Percentiles rank a stretch among this genome's conserved stretches.
phyloP scores from a whole-genome alignment of 176 grass and related monocot genomes.

The Pontederia paniculata region DNA sequence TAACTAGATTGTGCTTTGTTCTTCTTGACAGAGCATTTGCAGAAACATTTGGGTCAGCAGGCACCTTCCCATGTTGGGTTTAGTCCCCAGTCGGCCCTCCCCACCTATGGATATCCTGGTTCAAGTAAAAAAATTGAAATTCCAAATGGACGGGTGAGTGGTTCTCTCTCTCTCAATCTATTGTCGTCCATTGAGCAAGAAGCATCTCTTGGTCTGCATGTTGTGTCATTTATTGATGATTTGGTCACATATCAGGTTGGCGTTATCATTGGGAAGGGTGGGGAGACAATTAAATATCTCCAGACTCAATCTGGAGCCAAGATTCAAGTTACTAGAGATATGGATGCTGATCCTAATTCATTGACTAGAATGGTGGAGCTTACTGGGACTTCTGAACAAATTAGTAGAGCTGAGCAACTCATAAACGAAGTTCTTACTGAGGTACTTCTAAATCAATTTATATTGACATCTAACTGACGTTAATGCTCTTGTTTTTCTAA shows the following conservation, averaged over 20 bases:
- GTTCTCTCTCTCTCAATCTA: background rate
- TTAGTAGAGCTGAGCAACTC: constrained; percentile 77
- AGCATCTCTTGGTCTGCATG: background rate
- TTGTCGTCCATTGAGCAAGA: background rate
- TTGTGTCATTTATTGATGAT: too few species aligned
- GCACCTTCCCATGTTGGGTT: constrained; percentile 48
- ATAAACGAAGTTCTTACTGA: constrained; percentile 79
- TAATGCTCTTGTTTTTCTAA: background rate
- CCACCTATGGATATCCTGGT: constrained; percentile 66
- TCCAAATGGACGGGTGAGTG: constrained; percentile 71
- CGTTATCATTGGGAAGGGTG: constrained; percentile 91
- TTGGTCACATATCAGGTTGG: constrained; percentile 44
- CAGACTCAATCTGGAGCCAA: constrained; percentile 85
- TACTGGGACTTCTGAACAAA: constrained; percentile 50
- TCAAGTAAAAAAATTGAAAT: constrained; percentile 88
- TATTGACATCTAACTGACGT: background rate
- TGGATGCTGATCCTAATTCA: constrained; percentile 6
- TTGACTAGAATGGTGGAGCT: constrained; percentile 9
- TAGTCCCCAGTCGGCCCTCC: constrained; percentile 28
- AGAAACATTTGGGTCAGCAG: constrained; percentile 37
- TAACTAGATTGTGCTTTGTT: background rate
- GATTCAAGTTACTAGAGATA: constrained; percentile 18
- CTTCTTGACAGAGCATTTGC: constrained; percentile 23
- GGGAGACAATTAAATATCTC: constrained; percentile 83
- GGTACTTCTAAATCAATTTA: constrained; percentile 19